Percentiles rank a stretch among this genome's conserved stretches.
These are phyloP conservation scores for Tylopilus balloui DNA, from an alignment of 768 basidiomycete species.

Conservation along the genomic window DNA sequence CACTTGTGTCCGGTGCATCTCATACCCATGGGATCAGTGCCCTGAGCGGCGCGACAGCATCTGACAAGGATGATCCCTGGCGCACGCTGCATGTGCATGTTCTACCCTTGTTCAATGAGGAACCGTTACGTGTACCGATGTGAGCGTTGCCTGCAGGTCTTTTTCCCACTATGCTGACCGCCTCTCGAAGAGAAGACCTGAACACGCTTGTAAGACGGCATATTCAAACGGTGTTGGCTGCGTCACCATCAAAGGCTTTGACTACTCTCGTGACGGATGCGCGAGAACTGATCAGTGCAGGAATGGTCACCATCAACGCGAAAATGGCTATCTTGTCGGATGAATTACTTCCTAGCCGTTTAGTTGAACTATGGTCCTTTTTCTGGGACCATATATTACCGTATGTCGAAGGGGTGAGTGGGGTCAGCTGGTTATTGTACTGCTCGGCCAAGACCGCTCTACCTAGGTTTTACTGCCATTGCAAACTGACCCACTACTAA, in stretches of 20 bases:
- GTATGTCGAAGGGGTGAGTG: slow-evolving; percentile 79
- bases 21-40: slow-evolving; percentile 25
- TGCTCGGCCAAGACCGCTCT: slow-evolving; percentile 12
- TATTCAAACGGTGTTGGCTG: slow-evolving; percentile 67
- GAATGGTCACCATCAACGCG: slow-evolving; percentile 90
- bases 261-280: slow-evolving; percentile 73
- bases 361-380: slow-evolving; percentile 89
- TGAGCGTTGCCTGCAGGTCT: slow-evolving; percentile 31
- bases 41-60: slow-evolving; percentile 24
- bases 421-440: background rate
- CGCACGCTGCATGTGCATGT: slow-evolving; percentile 80
- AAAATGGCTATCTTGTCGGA: slow-evolving; percentile 77
- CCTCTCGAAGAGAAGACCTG: slow-evolving; percentile 69
- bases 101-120: slow-evolving; percentile 87
- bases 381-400: slow-evolving; percentile 89
- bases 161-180: slow-evolving; percentile 8
- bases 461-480: slow-evolving; percentile 54
- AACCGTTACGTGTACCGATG: slow-evolving; percentile 82
- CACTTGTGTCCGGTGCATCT: slow-evolving; percentile 33
- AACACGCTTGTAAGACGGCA: slow-evolving; percentile 79
- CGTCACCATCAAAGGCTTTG: slow-evolving; percentile 70
- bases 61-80: slow-evolving; percentile 70
- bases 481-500: slow-evolving; percentile 59
- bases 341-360: slow-evolving; percentile 65
- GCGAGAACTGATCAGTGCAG: slow-evolving; percentile 74